phyloP scores from a whole-genome alignment of 371 early-diverging fungal species.

The Mortierella sp. region DNA sequence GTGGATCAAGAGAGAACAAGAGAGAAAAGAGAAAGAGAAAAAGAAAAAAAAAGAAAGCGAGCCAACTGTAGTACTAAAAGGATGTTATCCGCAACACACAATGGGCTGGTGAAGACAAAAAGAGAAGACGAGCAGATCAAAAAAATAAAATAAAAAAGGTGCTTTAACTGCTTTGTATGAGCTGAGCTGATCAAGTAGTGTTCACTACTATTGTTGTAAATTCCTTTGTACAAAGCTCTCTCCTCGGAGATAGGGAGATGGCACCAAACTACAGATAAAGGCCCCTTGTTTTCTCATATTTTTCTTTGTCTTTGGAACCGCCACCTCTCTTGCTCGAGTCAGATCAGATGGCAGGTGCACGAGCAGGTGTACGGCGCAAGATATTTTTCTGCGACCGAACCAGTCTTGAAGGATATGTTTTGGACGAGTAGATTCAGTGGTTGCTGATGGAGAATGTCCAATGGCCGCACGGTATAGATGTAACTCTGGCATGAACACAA shows the following conservation, averaged over 20 bases:
- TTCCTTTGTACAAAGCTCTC: neutral
- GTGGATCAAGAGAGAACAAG: neutral
- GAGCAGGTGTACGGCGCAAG: neutral
- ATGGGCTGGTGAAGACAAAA: neutral
- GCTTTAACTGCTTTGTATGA: neutral
- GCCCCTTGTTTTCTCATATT: neutral
- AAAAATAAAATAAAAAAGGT: neutral
- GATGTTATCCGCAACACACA: neutral
- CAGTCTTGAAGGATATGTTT: neutral
- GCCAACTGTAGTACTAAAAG: neutral
- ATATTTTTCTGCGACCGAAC: neutral
- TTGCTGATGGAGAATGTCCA: neutral
- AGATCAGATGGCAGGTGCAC: constrained; percentile 22
- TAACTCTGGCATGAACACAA: neutral
- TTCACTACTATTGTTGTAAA: neutral
- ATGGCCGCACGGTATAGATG: neutral
- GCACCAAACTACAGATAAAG: neutral
- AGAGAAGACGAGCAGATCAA: neutral
- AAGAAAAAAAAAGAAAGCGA: neutral
- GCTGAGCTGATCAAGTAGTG: neutral
- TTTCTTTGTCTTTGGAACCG: neutral
- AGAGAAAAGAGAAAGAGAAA: constrained; percentile 2
- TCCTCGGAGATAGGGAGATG: neutral
- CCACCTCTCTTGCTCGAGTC: constrained; percentile 2
- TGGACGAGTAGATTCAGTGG: neutral